Evolutionary conservation across 257 asterid genomes (phyloP), one percentile per base, ranked within the genome.

Genomic region (Ligustrum vulgare): DNA sequence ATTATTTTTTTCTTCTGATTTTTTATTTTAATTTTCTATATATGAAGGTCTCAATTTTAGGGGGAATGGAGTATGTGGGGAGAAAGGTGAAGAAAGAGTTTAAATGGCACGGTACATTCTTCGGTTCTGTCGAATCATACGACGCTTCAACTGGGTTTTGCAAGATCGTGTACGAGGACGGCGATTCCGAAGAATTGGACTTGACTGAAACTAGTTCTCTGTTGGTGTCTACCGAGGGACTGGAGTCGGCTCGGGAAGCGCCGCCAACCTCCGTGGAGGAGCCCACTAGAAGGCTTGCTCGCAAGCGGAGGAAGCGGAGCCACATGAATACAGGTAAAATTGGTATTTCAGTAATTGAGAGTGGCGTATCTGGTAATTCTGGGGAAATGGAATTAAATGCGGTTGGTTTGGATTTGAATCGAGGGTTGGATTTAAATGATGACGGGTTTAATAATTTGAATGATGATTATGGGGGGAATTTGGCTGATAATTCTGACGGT

Each of bases 41-140:
- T 15, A 74, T 80, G 22, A 18, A 54, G 45, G 73, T 28, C 71
- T 73, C 84, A 80, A 83, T 68, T 73, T 75, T 25, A 22, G 67
- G 71, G 77, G 80, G 75, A 83, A 91, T 89, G 93, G 96, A 93
- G 85, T 86, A 72, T 70, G 84, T 90, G 68, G 98, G 97, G 45
- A 87, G 91, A 75, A 80, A 75, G 81, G 90, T 93, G 91, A 88
- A 79, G 84, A 91, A 89, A 81, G 80, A 83, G 77, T 81, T 86
- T 68, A 28, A 67, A 81, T 91, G 90, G 70, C 67, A 73, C 65
- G 96, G 88, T 16, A 32, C 84, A 33, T 73, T 79, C 33, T 78
- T 35, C 25, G 98, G 97, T 36, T 73, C 78, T 51, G 92, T 93
- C 67, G 78, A 85, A 73, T 79, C 88, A 2, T 87, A 83, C 78